Evolutionary conservation across 2,329 filamentous ascomycete genomes (phyloP).

Genomic region (Coniochaeta sp.): DNA sequence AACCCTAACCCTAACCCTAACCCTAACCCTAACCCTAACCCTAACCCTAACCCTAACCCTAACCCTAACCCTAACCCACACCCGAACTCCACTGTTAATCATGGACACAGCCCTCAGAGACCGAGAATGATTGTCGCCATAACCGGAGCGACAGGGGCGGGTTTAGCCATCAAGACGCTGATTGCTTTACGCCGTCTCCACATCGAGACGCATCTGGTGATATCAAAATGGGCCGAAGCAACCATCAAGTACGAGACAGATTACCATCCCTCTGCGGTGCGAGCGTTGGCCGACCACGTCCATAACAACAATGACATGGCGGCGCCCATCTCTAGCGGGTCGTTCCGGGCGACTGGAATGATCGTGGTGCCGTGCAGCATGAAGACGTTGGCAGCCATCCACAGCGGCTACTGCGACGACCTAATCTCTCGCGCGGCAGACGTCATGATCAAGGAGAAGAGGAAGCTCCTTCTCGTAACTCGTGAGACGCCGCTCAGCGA

Average conservation of each 20-base stretch:
- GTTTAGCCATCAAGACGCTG: constrained; percentile 33
- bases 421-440: constrained; percentile 36
- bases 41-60: too few relatives aligned
- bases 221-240: constrained; percentile 39
- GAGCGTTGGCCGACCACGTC: constrained; percentile 26
- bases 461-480: constrained; percentile 29
- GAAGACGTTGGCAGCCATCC: constrained; percentile 37
- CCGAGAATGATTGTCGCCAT: constrained; percentile 39
- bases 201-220: constrained; percentile 39
- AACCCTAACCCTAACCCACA: too few relatives aligned
- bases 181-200: constrained; percentile 29
- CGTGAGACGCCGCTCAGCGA: constrained; percentile 38
- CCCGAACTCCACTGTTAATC: too few relatives aligned
- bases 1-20: too few relatives aligned
- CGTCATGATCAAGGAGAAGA: constrained; percentile 36
- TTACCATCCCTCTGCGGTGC: constrained; percentile 26
- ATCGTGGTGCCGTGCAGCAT: constrained; percentile 39
- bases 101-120: too few relatives aligned
- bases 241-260: constrained; percentile 40
- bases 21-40: too few relatives aligned
- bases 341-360: constrained; percentile 37
- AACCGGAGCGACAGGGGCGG: constrained; percentile 40
- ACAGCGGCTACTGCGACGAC: constrained; percentile 33
- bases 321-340: constrained; percentile 35
- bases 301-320: constrained; percentile 35